Evolutionary conservation across 768 basidiomycete species (phyloP).

Genomic region (Stropharia rugosoannulata): DNA sequence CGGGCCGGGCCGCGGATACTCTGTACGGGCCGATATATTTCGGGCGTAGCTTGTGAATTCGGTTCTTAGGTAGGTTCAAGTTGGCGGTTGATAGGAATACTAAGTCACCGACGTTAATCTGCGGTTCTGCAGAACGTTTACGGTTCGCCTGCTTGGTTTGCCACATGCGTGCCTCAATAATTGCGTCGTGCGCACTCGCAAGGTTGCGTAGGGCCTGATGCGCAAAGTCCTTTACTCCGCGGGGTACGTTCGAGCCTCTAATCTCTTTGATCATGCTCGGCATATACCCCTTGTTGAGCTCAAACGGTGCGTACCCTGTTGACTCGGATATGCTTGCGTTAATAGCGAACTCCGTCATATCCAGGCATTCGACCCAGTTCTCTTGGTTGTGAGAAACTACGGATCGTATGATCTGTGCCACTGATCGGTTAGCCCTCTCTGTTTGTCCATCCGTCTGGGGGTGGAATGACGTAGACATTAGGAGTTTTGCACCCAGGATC

Average conservation of each 20-base stretch:
- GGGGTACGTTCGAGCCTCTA: not conserved
- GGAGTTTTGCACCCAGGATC: conserved; percentile 26
- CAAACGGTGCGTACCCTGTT: conserved; percentile 35
- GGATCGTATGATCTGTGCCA: conserved; percentile 30
- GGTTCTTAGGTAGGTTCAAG: conserved; percentile 26
- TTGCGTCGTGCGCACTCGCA: conserved; percentile 31
- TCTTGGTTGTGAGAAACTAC: conserved; percentile 24
- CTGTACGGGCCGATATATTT: conserved; percentile 34
- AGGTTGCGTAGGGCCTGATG: conserved; percentile 7
- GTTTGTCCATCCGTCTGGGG: no score
- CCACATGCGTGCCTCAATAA: conserved; percentile 28
- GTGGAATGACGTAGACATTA: conserved; percentile 38
- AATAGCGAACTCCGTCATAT: conserved; percentile 37
- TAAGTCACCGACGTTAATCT: conserved; percentile 21
- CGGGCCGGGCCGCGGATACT: conserved; percentile 11
- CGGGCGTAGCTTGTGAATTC: conserved; percentile 30
- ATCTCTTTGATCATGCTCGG: conserved; percentile 19
- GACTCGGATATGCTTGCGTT: conserved; percentile 25
- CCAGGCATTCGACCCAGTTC: conserved; percentile 29
- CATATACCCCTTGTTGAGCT: conserved; percentile 24
- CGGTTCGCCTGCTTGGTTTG: conserved; percentile 31
- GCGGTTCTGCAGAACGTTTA: conserved; percentile 11
- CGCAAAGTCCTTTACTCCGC: conserved; percentile 9
- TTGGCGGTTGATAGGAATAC: conserved; percentile 36
- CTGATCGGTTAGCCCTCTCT: conserved; percentile 23